phyloP scores from a whole-genome alignment of 331 rosid species.

The Quercus phellos region DNA sequence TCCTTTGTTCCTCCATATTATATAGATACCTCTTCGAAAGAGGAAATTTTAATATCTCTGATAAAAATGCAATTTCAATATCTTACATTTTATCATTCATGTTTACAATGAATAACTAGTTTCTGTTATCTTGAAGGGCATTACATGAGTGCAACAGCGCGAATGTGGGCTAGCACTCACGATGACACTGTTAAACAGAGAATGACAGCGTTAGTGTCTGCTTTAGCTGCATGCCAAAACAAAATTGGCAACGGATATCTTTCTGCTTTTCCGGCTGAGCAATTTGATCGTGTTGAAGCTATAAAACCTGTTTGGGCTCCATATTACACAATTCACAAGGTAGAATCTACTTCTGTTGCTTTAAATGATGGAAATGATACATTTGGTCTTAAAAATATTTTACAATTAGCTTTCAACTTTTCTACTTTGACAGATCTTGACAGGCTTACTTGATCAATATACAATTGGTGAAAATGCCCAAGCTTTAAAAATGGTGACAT shows the following conservation, averaged over 20 bases:
- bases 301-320: conserved; percentile 77
- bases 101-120: neutral
- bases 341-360: conserved; percentile 17
- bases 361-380: neutral
- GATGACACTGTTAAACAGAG: conserved; percentile 42
- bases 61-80: no score
- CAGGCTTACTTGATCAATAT: conserved; percentile 80
- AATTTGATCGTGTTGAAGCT: conserved; percentile 69
- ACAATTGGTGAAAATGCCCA: conserved; percentile 45
- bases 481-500: conserved; percentile 56
- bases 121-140: conserved; percentile 56
- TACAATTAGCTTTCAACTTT: conserved; percentile 9
- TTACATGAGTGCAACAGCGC: conserved; percentile 82
- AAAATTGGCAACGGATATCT: conserved; percentile 75
- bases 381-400: neutral
- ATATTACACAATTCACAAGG: conserved; percentile 98
- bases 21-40: neutral
- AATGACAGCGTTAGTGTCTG: conserved; percentile 52
- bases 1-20: no score
- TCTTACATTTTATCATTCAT: neutral
- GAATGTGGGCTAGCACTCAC: conserved; percentile 84
- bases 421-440: conserved; percentile 58
- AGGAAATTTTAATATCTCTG: no score
- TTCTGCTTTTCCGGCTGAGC: conserved; percentile 78
- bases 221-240: conserved; percentile 59